Evolutionary conservation across 495 filamentous ascomycete species (phyloP), one percentile per base, ranked within the genome.

Genomic region (Viridothelium virens): DNA sequence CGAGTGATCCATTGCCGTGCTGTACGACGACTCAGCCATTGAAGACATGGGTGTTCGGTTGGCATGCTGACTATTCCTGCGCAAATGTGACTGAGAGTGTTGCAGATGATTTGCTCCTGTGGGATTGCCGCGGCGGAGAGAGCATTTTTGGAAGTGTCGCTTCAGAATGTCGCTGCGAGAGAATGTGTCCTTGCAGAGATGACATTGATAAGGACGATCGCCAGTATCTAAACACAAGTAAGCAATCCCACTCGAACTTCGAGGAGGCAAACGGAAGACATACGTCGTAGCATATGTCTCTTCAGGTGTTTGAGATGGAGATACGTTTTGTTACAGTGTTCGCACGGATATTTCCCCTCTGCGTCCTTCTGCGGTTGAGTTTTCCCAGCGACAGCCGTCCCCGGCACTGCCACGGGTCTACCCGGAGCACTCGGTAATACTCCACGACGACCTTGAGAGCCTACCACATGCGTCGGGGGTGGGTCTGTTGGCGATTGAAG

Each of bases 81-180:
- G 48, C n/a, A 53, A 53, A 25, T 53, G 48, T 16, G 48, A 53
- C n/a, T 53, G 48, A 5, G 48, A 53, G 18, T 53, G 48, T 18
- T 53, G 91, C 72, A 98, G 79, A 82, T 98, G 93, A 71, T 86
- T 94, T 65, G 87, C 89, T 65, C 91, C 92, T 33, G 89, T 95
- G 36, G 93, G 93, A 79, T 97, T 97, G 56, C 94, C 94, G 69
- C 94, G 86, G 69, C 94, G 86, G 63, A 96, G 87, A 38, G 93
- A 96, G 78, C 94, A 98, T 78, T 98, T 98, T 75, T 96, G 91
- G 76, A 98, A 98, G 77, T 98, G 94, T 66, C 94, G 89, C 80
- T 98, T 98, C 74, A 98, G 79, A 69, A 98, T 98, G 76, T 98
- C 94, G 80, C 91, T 96, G 74, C 94, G 87, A 36, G 92, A 96